Conservation (phyloP, 1,139 yeast species). For the Yamadazyma siamensis region DNA sequence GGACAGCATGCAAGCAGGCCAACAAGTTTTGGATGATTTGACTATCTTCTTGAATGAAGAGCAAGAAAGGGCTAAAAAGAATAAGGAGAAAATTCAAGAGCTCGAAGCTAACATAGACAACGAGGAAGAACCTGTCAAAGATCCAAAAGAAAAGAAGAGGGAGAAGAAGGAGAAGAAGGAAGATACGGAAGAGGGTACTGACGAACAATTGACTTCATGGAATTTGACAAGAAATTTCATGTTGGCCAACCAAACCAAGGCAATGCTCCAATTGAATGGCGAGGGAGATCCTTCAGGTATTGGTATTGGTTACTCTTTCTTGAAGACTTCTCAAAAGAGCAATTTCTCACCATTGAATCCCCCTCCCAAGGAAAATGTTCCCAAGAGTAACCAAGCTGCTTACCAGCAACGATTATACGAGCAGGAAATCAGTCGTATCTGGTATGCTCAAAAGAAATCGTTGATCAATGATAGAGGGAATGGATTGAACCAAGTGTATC, state of each 20-base stretch:
- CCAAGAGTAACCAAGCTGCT: constrained; percentile 55
- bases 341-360: constrained; percentile 72
- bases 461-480: constrained; percentile 46
- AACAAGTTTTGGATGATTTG: constrained; percentile 71
- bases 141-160: constrained; percentile 19
- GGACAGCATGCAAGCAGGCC: constrained; percentile 93
- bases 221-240: constrained; percentile 85
- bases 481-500: constrained; percentile 29
- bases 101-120: constrained; percentile 19
- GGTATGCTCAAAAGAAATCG: constrained; percentile 81
- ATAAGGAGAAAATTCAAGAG: constrained; percentile 31
- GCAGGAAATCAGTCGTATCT: constrained; percentile 82
- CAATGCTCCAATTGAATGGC: constrained; percentile 95
- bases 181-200: constrained; percentile 50
- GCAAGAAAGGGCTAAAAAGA: constrained; percentile 18
- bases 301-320: constrained; percentile 86
- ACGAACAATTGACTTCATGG: constrained; percentile 94
- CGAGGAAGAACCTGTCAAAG: constrained; percentile 19
- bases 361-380: constrained; percentile 41
- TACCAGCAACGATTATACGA: constrained; percentile 91
- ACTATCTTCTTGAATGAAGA: constrained; percentile 16
- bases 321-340: constrained; percentile 92
- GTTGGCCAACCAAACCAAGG: constrained; percentile 92
- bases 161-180: constrained; percentile 26
- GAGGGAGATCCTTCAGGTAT: constrained; percentile 95